Conservation (phyloP, 306 rosid species). For the Cicer pinnatifidum region DNA sequence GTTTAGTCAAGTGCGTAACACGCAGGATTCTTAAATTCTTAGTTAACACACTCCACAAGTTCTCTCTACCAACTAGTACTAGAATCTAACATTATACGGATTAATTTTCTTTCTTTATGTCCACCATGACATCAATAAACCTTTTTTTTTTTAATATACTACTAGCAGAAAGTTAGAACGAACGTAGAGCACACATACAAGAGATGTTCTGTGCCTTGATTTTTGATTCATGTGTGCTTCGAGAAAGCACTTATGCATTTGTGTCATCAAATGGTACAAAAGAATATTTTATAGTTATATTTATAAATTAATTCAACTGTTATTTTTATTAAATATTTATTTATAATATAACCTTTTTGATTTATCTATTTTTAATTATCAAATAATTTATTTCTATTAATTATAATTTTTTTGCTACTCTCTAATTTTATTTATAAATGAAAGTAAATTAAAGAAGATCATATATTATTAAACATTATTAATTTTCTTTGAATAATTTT, state of each 20-base stretch:
- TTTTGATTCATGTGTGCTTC: constrained; percentile 28
- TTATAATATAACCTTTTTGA: no score
- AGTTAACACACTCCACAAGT: constrained; percentile 46
- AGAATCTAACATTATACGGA: constrained; percentile 40
- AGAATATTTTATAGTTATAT: neutral
- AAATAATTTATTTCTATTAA: no score
- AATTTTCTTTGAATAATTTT: no score
- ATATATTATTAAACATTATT: no score
- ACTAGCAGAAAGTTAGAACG: constrained; percentile 34
- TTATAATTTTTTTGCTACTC: no score
- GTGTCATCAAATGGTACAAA: constrained; percentile 20
- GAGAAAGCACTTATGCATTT: constrained; percentile 32
- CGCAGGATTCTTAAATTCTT: constrained; percentile 32
- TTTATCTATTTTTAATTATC: no score
- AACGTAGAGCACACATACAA: constrained; percentile 39
- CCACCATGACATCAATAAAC: constrained; percentile 19
- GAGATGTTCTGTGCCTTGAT: constrained; percentile 40
- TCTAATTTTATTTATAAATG: no score
- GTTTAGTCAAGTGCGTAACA: constrained; percentile 30
- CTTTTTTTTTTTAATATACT: neutral
- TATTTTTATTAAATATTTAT: no score
- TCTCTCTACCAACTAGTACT: constrained; percentile 42
- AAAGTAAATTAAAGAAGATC: no score
- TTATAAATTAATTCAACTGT: no score
- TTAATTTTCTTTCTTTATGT: constrained; percentile 11